Conservation (phyloP, 225 moss, liverwort and hornwort species). For the Marchantia polymorpha region DNA sequence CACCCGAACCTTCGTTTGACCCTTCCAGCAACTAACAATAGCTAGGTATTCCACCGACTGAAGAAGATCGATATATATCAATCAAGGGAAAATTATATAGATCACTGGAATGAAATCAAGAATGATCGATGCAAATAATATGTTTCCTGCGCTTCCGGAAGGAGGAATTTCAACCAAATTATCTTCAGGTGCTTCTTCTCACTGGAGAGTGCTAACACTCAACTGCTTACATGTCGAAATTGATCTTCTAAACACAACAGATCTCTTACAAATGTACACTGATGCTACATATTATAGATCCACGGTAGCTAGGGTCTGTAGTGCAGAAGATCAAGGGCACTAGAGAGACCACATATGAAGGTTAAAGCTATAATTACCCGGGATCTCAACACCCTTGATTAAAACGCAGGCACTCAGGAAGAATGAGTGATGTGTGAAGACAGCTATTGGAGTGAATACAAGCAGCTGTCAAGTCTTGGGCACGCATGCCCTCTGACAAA, state of each 20-base stretch:
- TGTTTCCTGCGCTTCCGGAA: not conserved
- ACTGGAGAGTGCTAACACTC: not conserved
- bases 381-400: slow-evolving; percentile 5
- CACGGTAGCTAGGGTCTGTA: slow-evolving; percentile 7
- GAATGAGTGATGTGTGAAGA: slow-evolving; percentile 1
- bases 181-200: slow-evolving; percentile 5
- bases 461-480: not conserved
- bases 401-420: slow-evolving; percentile 3
- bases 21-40: no score
- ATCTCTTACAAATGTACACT: slow-evolving; percentile 38
- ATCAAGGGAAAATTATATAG: not conserved
- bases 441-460: slow-evolving; percentile 11
- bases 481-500: not conserved
- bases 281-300: slow-evolving; percentile 30
- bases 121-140: not conserved
- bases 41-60: no score
- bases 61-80: not conserved
- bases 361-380: slow-evolving; percentile 14
- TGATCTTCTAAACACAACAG: slow-evolving; percentile 21
- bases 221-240: slow-evolving; percentile 15
- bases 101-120: not conserved
- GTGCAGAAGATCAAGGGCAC: slow-evolving; percentile 4
- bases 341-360: slow-evolving; percentile 1
- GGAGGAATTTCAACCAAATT: not conserved
- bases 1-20: no score